Base-by-base conservation (phyloP, 495 filamentous ascomycete genomes). In the Lasiosphaeria ovina region DNA sequence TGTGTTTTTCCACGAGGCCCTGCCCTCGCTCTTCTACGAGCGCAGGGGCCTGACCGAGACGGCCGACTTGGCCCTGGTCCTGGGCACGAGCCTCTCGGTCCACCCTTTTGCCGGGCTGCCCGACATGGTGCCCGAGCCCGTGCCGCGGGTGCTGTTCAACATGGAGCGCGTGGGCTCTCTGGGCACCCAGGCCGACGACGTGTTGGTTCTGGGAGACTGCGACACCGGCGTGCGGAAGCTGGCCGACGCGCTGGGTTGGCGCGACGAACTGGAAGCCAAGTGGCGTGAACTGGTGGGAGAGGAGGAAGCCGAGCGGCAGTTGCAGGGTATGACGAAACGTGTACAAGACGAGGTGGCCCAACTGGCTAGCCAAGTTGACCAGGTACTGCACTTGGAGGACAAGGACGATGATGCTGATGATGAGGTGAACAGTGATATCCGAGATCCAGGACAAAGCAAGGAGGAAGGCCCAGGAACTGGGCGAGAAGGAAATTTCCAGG, bases 81-180 rank as follows among this genome's bases (percentile, higher is more conserved):
- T 98, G 85, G 94, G 94, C 3, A 97, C 93, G 6, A 96, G 92
- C 69, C 73, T 98, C 58, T 82, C 79, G 7, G 94, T 98, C 24
- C 88, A 92, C 57, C 95, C 94, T 0, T 97, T 98, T 75, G 92
- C 94, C 16, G 83, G 82, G 54, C 75, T 98, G 54, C 93, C 94
- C 1, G 66, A 73, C 0, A 74, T 87, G 54, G 85, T 83, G n/a
- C 62, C 66, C 8, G 80, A 87, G 1, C 76, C 75, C 3, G 79
- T 81, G 6, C 94, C 91, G 8, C 84, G 94, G 45, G 76, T 97
- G 17, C 80, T 98, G 11, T 89, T 98, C 67, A 98, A 98, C 68
- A 78, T 87, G 74, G 88, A 97, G 72, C 76, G 74, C n/a, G 94
- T 95, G 0, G 93, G 94, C 0, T 83, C 83, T 4, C 64, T 98